Conservation (phyloP, 805 yeast species). For the Metschnikowia bowlesiae region DNA sequence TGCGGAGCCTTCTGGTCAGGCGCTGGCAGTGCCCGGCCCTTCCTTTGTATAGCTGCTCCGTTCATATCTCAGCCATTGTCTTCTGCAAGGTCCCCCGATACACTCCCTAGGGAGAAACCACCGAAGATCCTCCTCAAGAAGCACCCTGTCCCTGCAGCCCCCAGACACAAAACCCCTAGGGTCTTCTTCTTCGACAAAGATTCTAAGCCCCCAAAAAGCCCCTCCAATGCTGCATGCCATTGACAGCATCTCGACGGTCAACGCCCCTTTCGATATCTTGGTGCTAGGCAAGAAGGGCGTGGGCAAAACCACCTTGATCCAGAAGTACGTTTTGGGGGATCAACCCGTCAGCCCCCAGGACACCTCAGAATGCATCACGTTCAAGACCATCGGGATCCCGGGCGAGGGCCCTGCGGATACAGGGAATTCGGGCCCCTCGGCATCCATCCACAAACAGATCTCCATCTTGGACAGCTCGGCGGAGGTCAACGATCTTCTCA, state of each 20-base stretch:
- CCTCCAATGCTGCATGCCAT: constrained; percentile 4
- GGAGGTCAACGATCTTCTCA: constrained; percentile 23
- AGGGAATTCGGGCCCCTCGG: neutral
- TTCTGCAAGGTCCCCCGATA: neutral
- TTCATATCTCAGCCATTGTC: neutral
- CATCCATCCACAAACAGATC: constrained; percentile 17
- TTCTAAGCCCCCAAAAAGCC: neutral
- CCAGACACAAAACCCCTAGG: neutral
- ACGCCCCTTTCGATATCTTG: constrained; percentile 13
- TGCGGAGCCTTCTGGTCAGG: neutral
- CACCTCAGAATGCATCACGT: constrained; percentile 10
- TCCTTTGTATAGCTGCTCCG: neutral
- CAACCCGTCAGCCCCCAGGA: constrained; percentile 5
- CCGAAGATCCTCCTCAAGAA: neutral
- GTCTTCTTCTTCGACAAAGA: neutral
- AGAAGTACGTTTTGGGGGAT: constrained; percentile 12
- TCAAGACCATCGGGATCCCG: constrained; percentile 6
- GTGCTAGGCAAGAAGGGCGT: constrained; percentile 15
- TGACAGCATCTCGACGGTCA: constrained; percentile 13
- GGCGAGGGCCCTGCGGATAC: neutral
- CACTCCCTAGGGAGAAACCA: neutral
- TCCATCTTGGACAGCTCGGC: constrained; percentile 31
- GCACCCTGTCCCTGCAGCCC: too few relatives aligned
- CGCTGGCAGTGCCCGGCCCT: neutral
- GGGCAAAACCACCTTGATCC: constrained; percentile 15